Evolutionary conservation across 1,284 basidiomycete genomes (phyloP).

Genomic region (Earliella scabrosa): DNA sequence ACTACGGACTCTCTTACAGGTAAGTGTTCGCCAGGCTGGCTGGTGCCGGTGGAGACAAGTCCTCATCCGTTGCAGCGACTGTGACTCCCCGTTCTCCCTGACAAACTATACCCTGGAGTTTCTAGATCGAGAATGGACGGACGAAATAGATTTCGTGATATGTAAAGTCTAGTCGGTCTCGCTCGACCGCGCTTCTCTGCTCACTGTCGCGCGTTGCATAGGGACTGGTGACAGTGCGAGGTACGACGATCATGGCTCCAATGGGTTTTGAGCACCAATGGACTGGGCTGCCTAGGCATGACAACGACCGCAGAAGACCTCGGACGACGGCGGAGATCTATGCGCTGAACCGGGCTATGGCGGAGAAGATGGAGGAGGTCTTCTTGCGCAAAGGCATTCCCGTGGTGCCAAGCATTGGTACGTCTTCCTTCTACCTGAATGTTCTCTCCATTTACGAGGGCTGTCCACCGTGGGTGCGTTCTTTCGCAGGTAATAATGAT

Average conservation of each 20-base stretch:
- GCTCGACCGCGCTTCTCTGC: slow-evolving; percentile 16
- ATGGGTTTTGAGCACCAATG: slow-evolving; percentile 1
- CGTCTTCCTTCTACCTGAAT: slow-evolving; percentile 26
- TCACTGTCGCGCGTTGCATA: slow-evolving; percentile 33
- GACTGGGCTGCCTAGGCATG: slow-evolving; percentile 61
- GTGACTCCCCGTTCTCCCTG: slow-evolving; percentile 82
- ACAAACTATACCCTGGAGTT: slow-evolving; percentile 85
- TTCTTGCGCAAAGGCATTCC: slow-evolving; percentile 76
- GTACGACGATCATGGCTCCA: slow-evolving; percentile 40
- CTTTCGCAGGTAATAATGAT: slow-evolving; percentile 77
- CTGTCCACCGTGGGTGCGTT: slow-evolving; percentile 11
- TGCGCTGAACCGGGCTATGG: slow-evolving; percentile 72
- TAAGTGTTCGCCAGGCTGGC: slow-evolving; percentile 36
- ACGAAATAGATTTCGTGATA: slow-evolving; percentile 89
- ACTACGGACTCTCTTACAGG: slow-evolving; percentile 67
- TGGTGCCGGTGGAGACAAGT: background rate
- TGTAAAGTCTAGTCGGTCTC: slow-evolving; percentile 44
- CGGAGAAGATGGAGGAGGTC: slow-evolving; percentile 70
- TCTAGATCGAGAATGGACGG: slow-evolving; percentile 79
- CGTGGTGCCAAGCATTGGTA: slow-evolving; percentile 85
- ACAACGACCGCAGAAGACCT: slow-evolving; percentile 83
- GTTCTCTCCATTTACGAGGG: slow-evolving; percentile 7
- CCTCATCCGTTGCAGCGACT: slow-evolving; percentile 57
- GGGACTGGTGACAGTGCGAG: slow-evolving; percentile 94
- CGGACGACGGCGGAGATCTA: slow-evolving; percentile 86